Base-by-base conservation (phyloP, 2,329 filamentous ascomycete species). In the Penicillium sp. region DNA sequence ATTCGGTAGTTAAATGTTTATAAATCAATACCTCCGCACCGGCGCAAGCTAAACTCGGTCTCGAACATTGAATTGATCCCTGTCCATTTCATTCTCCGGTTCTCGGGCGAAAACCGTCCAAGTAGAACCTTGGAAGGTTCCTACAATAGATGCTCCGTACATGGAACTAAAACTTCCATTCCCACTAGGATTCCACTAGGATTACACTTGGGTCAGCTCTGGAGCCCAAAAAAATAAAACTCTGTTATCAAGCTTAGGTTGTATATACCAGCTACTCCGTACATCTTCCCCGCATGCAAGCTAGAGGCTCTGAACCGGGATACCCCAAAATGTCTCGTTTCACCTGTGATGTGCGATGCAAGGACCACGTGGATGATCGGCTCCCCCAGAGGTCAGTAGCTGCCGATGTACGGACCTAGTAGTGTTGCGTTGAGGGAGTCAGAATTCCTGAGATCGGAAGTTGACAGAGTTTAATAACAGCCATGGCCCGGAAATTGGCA, bases 331-430 rank as follows among this genome's bases (percentile, higher is more conserved):
- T n/a, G 11, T 36, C 13, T n/a, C n/a, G 34, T 16, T 3, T 22
- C 4, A 6, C 38, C 5, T 34, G 11, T 1, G 7, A 51, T 46
- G 4, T 13, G 18, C 7, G 9, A n/a, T 21, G 29, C 43, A 48
- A 47, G 50, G 18, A 40, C 21, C 45, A 39, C 14, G n/a, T 27
- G 16, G n/a, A 29, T 34, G n/a, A 22, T 22, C 13, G 3, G 0
- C 4, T 36, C 21, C 5, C 5, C 42, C 14, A 5, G 32, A 34
- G 2, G 11, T 13, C 13, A 24, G 18, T 24, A 16, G 40, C 11
- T 13, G 46, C 52, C 52, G 42, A 54, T 18, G 6, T 45, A 34
- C 42, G 52, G 48, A 51, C 41, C 7, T 24, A 31, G 36, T 9
- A 10, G n/a, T 22, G 32, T 22, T 41, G 6, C 14, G 27, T 36